These are phyloP conservation scores for Skeletonema menzelii DNA, from an alignment of 108 stramenopile species.

Conservation along the genomic window DNA sequence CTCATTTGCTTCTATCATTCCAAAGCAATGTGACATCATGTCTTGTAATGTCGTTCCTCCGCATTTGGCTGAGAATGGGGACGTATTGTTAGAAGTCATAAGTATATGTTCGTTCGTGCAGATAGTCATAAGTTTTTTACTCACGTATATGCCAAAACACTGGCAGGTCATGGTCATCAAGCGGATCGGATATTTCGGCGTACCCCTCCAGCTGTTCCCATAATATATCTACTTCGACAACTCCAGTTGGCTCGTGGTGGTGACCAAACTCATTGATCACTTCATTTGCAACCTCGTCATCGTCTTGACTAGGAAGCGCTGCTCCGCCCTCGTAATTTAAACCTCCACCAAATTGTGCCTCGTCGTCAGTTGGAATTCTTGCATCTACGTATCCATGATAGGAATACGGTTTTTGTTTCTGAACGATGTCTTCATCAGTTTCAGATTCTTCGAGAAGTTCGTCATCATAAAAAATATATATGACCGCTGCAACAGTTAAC, in stretches of 20 bases:
- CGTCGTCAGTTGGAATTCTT: slow-evolving; percentile 38
- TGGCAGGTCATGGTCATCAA: slow-evolving; percentile 22
- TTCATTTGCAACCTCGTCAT: neutral
- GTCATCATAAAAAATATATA: slow-evolving; percentile 19
- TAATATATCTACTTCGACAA: slow-evolving; percentile 20
- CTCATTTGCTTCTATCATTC: slow-evolving; percentile 46
- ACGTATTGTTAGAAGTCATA: neutral
- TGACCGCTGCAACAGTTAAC: neutral
- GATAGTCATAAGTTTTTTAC: neutral
- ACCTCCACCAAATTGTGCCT: slow-evolving; percentile 19
- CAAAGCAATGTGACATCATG: slow-evolving; percentile 41
- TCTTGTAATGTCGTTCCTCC: slow-evolving; percentile 47
- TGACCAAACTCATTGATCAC: neutral
- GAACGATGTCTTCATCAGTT: neutral
- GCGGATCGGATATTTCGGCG: slow-evolving; percentile 37
- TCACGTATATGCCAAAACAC: slow-evolving; percentile 45
- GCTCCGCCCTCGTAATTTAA: neutral
- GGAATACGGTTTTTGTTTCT: slow-evolving; percentile 20
- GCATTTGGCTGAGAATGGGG: neutral
- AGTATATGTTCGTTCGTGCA: too few relatives aligned
- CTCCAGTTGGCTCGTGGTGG: slow-evolving; percentile 31
- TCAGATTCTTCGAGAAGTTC: neutral
- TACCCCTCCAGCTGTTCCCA: slow-evolving; percentile 37
- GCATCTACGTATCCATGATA: slow-evolving; percentile 33
- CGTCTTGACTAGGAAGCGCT: neutral